Base-by-base conservation (phyloP, 345 rosid species). In the Linum tenue region DNA sequence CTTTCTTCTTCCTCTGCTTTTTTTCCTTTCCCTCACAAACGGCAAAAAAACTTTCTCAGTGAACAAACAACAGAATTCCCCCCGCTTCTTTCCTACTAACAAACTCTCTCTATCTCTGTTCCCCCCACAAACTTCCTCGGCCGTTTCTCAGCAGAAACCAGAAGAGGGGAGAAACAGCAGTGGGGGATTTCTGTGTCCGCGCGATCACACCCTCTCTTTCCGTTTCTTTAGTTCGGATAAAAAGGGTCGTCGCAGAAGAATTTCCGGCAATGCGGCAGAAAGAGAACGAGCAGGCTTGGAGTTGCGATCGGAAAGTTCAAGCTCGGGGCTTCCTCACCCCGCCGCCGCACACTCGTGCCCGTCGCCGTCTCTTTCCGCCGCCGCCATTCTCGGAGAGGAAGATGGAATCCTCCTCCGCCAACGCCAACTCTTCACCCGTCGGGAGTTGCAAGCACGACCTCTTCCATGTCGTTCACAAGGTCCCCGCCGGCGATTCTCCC, bases 401-500 rank as follows among this genome's bases (percentile, higher is more conserved):
- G 65, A 70, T n/a, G 39, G 31, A 69, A 71, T 11, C 72, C 80
- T 39, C 60, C 3, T 9, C 60, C 14, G 22, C 37, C 37, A 7
- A 22, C 31, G 31, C 31, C 31, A 22, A 22, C 31, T 22, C 31
- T 22, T 22, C 31, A 22, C 31, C 60, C 3, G 35, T 12, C 7
- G 60, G 60, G 10, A 9, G 14, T 48, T 66, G 72, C 69, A 76
- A 73, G 31, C 75, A 66, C 12, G 87, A 80, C 70, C 67, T 75
- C 5, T 86, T 85, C 53, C 92, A 86, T 78, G 81, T 78, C 57
- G 67, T 82, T 40, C 87, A 86, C 76, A 89, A 86, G 68, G 96
- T 89, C 16, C 96, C 96, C 12, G 70, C 85, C 16, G 85, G 87
- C 39, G 87, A 89, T 67, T 89, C 96, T 55, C 96, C 96, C 43